phyloP scores from a whole-genome alignment of 441 rosid genomes.

The Syzygium malaccense region DNA sequence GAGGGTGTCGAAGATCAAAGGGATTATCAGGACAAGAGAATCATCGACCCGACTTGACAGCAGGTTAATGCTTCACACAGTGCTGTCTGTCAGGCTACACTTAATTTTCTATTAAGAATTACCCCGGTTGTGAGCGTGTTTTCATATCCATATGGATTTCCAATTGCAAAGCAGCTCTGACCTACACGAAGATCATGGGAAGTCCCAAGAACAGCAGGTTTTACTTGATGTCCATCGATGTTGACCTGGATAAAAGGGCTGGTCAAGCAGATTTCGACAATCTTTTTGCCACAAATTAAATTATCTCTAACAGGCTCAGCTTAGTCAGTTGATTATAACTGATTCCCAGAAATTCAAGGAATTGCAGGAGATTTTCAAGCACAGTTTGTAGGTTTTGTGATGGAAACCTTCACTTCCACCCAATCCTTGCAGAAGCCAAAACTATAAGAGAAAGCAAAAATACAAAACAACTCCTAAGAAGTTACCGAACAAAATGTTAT shows the following conservation, averaged over 20 bases:
- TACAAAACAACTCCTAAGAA: background rate
- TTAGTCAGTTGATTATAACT: background rate
- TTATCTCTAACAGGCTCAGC: background rate
- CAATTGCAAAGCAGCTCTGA: conserved; percentile 82
- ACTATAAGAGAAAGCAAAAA: background rate
- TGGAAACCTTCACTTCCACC: background rate
- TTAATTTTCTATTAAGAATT: conserved; percentile 8
- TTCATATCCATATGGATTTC: conserved; percentile 87
- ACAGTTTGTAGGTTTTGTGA: background rate
- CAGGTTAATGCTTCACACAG: background rate
- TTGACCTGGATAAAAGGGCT: conserved; percentile 44
- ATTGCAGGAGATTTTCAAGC: background rate
- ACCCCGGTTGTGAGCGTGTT: conserved; percentile 94
- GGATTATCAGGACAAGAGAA: background rate
- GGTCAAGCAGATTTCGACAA: background rate
- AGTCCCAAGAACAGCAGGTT: conserved; percentile 64
- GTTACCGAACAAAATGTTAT: background rate
- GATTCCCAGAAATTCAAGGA: background rate
- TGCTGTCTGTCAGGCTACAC: background rate
- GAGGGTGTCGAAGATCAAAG: background rate
- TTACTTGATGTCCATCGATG: conserved; percentile 49
- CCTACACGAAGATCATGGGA: conserved; percentile 71
- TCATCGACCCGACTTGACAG: background rate
- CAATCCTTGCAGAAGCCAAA: background rate
- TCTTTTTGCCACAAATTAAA: background rate